Evolutionary conservation across 2,329 filamentous ascomycete species (phyloP).

Genomic region (Aspergillus aculeatus): DNA sequence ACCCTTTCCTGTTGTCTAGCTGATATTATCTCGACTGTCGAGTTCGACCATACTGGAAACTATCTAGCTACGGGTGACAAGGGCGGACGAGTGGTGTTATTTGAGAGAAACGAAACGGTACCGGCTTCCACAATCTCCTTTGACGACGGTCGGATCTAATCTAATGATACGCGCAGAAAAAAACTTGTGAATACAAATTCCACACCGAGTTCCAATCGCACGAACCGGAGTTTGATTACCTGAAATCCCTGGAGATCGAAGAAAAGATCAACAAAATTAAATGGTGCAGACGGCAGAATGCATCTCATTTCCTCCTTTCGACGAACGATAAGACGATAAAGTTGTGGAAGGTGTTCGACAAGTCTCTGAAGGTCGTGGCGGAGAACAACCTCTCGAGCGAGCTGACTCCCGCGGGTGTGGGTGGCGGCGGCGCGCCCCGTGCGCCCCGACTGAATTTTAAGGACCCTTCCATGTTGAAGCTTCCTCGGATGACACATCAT

Average conservation of each 20-base stretch:
- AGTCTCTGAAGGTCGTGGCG: conserved; percentile 96
- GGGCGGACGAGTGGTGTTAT: conserved; percentile 52
- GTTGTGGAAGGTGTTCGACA: conserved; percentile 99
- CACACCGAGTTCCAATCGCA: conserved; percentile 99
- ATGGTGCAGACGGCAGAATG: conserved; percentile 97
- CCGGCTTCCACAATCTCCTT: conserved; percentile 7
- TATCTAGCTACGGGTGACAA: conserved; percentile 55
- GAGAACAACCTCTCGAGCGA: conserved; percentile 98
- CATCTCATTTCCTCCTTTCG: conserved; percentile 94
- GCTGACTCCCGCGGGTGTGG: conserved; percentile 70
- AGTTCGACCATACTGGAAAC: conserved; percentile 54
- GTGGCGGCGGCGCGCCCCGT: conserved; percentile 73
- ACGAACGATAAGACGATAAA: conserved; percentile 99
- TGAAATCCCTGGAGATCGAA: conserved; percentile 98
- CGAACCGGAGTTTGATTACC: conserved; percentile 98
- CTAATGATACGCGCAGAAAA: conserved; percentile 68
- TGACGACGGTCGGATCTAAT: conserved; percentile 26
- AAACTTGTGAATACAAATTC: conserved; percentile 99
- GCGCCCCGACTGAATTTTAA: conserved; percentile 73
- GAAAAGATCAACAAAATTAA: conserved; percentile 99
- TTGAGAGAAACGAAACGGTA: conserved; percentile 86
- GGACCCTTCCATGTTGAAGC: conserved; percentile 78
- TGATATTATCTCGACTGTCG: conserved; percentile 54
- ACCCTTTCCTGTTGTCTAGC: conserved; percentile 28
- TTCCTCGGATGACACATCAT: conserved; percentile 94